Conservation (phyloP, 2,329 filamentous ascomycete genomes). For the Beauveria asiatica region DNA sequence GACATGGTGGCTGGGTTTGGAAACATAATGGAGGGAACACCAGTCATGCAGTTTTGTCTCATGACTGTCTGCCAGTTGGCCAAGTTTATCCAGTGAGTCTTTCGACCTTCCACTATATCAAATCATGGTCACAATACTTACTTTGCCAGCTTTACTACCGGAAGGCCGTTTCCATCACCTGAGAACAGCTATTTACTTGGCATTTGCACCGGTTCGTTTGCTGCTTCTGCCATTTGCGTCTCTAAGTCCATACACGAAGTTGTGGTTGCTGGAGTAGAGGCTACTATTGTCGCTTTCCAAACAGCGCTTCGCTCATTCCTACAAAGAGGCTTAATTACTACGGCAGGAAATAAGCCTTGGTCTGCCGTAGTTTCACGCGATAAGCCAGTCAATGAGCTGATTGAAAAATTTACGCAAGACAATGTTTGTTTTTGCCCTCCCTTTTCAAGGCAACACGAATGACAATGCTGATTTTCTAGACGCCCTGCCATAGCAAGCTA, state of each 20-base stretch:
- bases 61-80: constrained; percentile 17
- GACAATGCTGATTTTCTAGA: not conserved
- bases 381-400: constrained; percentile 8
- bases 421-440: not conserved
- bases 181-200: constrained; percentile 13
- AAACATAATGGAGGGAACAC: constrained; percentile 14
- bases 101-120: not conserved
- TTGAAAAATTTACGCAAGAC: not conserved
- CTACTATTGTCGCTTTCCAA: constrained; percentile 14
- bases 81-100: constrained; percentile 19
- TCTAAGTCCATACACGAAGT: constrained; percentile 18
- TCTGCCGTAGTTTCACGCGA: not conserved
- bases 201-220: constrained; percentile 19
- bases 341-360: constrained; percentile 10
- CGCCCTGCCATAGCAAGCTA: not conserved
- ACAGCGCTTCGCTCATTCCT: constrained; percentile 16
- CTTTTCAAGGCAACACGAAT: not conserved
- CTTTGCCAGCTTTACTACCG: constrained; percentile 11
- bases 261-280: constrained; percentile 15
- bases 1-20: constrained; percentile 15
- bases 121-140: not conserved
- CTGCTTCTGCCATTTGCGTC: constrained; percentile 19
- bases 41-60: constrained; percentile 17
- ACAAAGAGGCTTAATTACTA: constrained; percentile 11
- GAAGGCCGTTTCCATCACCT: constrained; percentile 15